Percentiles rank a stretch among this genome's conserved stretches.
Conservation (phyloP, 169 alveolate species). For the Plasmodium billcollinsi region DNA sequence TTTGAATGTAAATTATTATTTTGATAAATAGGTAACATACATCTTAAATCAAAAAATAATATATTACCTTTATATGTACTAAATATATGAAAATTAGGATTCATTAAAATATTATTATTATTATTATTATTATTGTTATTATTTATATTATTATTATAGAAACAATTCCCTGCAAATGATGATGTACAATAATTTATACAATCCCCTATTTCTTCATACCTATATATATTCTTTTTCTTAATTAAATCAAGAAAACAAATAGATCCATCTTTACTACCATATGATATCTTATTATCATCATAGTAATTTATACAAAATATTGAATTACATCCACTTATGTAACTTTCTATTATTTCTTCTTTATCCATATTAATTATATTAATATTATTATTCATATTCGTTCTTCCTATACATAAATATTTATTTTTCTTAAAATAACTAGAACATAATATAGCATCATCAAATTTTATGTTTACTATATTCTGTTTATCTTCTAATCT, state of each 20-base stretch:
- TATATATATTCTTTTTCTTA: slow-evolving; percentile 48
- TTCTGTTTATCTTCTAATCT: slow-evolving; percentile 4
- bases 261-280: slow-evolving; percentile 70
- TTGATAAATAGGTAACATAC: slow-evolving; percentile 25
- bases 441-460: slow-evolving; percentile 46
- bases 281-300: slow-evolving; percentile 44
- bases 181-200: slow-evolving; percentile 36
- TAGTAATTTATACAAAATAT: slow-evolving; percentile 52
- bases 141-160: background rate
- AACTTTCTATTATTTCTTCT: slow-evolving; percentile 20
- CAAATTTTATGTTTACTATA: slow-evolving; percentile 32
- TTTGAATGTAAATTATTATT: slow-evolving; percentile 48
- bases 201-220: slow-evolving; percentile 52
- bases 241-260: slow-evolving; percentile 50
- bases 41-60: slow-evolving; percentile 45
- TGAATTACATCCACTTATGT: slow-evolving; percentile 23
- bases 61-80: slow-evolving; percentile 60
- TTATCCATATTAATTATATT: slow-evolving; percentile 40
- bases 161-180: background rate
- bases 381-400: slow-evolving; percentile 39
- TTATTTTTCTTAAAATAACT: slow-evolving; percentile 14
- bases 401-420: slow-evolving; percentile 39
- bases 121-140: no score
- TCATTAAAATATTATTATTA: background rate
- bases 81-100: slow-evolving; percentile 35